These are phyloP conservation scores for Vicia sativa DNA, from an alignment of 306 rosid species.

Conservation along the genomic window DNA sequence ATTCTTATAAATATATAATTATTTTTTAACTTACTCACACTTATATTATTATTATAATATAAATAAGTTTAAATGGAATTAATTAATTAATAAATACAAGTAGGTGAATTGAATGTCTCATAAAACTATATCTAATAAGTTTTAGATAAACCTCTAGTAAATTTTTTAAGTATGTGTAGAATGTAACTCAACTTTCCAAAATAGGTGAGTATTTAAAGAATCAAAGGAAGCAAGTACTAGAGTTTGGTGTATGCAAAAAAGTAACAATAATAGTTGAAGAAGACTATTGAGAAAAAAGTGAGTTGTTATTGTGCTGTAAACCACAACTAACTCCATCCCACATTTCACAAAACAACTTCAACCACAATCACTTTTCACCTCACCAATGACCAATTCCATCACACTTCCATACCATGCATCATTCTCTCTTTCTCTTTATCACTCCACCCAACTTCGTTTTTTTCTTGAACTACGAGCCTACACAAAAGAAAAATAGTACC, in stretches of 20 bases:
- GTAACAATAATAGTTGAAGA: background rate
- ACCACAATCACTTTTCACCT: constrained; percentile 33
- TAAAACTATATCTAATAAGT: no score
- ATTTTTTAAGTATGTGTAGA: no score
- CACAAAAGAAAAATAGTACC: constrained; percentile 13
- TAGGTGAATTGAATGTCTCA: no score
- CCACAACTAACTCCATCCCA: constrained; percentile 19
- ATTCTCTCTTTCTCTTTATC: constrained; percentile 30
- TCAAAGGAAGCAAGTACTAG: background rate
- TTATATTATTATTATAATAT: no score
- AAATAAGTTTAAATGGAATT: no score
- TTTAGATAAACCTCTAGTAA: no score
- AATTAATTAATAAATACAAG: no score
- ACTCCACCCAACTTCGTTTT: constrained; percentile 29
- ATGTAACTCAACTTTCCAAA: no score
- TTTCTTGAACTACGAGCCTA: constrained; percentile 44
- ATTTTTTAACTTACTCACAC: no score
- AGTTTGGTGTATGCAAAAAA: constrained; percentile 21
- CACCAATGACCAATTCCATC: constrained; percentile 15
- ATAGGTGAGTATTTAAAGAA: background rate
- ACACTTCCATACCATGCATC: constrained; percentile 23
- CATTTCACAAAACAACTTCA: constrained; percentile 21
- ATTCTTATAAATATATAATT: no score
- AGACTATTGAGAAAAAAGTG: constrained; percentile 16
- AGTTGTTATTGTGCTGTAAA: constrained; percentile 45